Evolutionary conservation across 2,329 filamentous ascomycete species (phyloP).

Genomic region (Phyllosticta citrichinensis): DNA sequence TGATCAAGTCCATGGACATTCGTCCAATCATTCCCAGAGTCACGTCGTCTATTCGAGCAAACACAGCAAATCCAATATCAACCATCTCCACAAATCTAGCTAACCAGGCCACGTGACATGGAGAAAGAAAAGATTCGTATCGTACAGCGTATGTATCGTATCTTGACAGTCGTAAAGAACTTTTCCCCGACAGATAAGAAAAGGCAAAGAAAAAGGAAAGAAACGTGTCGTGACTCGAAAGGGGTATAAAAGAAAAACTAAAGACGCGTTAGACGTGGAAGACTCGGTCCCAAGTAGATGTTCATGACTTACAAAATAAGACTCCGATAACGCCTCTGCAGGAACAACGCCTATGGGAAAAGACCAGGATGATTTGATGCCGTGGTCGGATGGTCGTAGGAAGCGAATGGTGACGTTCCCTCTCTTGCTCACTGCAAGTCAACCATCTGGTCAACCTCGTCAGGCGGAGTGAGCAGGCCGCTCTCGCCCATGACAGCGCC

Average conservation of each 20-base stretch:
- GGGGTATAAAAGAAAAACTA: neutral
- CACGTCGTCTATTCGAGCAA: neutral
- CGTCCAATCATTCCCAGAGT: too few relatives aligned
- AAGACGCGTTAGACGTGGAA: neutral
- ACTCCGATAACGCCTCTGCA: neutral
- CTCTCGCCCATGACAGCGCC: slow-evolving; percentile 38
- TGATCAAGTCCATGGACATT: too few relatives aligned
- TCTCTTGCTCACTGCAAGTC: neutral
- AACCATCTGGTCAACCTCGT: slow-evolving; percentile 17
- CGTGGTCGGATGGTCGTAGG: neutral
- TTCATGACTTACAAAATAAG: neutral
- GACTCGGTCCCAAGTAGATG: neutral
- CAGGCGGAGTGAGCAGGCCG: slow-evolving; percentile 22
- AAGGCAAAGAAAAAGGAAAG: neutral
- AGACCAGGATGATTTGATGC: neutral
- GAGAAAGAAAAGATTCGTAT: neutral
- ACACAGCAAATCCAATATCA: neutral
- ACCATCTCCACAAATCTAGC: neutral
- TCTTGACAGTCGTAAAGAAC: neutral
- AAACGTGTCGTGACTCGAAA: neutral
- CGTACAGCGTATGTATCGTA: neutral
- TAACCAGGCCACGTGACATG: neutral
- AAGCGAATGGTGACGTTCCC: neutral
- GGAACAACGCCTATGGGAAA: neutral
- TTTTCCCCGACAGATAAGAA: neutral